These are phyloP conservation scores for Steccherinum ochraceum DNA, from an alignment of 768 basidiomycete genomes.

Conservation along the genomic window DNA sequence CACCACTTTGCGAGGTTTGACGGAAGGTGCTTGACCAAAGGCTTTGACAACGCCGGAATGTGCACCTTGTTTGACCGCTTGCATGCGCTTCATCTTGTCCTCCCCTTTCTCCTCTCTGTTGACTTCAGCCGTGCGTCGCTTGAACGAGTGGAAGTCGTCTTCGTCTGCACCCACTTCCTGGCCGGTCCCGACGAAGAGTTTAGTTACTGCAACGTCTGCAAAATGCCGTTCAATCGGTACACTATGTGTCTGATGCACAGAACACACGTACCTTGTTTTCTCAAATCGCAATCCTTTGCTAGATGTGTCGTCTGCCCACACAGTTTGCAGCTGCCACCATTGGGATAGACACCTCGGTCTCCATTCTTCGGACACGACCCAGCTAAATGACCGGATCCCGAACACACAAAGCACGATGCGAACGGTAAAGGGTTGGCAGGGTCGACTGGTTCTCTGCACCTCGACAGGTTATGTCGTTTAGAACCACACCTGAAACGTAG, in stretches of 20 bases:
- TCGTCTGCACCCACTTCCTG: slow-evolving; percentile 78
- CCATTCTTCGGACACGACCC: slow-evolving; percentile 78
- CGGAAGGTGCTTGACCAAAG: slow-evolving; percentile 10
- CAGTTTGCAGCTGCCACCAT: slow-evolving; percentile 86
- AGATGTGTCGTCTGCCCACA: slow-evolving; percentile 83
- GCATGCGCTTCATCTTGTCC: slow-evolving; percentile 33
- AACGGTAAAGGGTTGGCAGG: slow-evolving; percentile 68
- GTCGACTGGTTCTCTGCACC: slow-evolving; percentile 63
- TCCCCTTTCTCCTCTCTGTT: slow-evolving; percentile 52
- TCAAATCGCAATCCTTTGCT: slow-evolving; percentile 72
- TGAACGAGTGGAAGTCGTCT: slow-evolving; percentile 87
- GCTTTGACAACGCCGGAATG: slow-evolving; percentile 31
- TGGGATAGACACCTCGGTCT: slow-evolving; percentile 79
- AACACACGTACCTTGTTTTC: slow-evolving; percentile 44
- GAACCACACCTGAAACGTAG: slow-evolving; percentile 66
- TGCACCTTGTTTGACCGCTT: slow-evolving; percentile 38
- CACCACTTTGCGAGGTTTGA: slow-evolving; percentile 16
- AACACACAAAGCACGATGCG: slow-evolving; percentile 91
- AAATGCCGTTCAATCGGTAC: too few relatives aligned
- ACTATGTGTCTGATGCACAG: neutral
- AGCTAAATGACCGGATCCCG: slow-evolving; percentile 77
- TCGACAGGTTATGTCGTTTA: slow-evolving; percentile 67
- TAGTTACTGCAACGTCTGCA: slow-evolving; percentile 32
- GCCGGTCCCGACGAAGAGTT: slow-evolving; percentile 40
- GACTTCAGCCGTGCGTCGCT: slow-evolving; percentile 54